Conservation (phyloP, 2,329 filamentous ascomycete species). For the Trichoderma koningii region DNA sequence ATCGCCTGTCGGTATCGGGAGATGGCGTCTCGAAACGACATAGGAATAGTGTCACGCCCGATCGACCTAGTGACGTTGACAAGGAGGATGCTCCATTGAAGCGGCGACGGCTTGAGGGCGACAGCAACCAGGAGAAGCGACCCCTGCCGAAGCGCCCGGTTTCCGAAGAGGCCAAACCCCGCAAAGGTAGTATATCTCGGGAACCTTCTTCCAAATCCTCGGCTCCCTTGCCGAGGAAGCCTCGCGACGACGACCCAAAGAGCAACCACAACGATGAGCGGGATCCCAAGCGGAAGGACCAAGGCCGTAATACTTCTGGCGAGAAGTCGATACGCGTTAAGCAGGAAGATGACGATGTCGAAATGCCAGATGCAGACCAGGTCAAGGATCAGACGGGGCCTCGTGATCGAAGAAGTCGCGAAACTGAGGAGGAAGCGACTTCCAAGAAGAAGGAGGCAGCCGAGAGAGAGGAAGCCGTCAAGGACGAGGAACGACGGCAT, state of each 20-base stretch:
- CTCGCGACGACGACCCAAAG: slow-evolving; percentile 46
- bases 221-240: slow-evolving; percentile 41
- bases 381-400: slow-evolving; percentile 36
- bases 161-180: slow-evolving; percentile 51
- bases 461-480: slow-evolving; percentile 41
- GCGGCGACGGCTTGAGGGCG: slow-evolving; percentile 58
- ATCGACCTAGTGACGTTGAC: slow-evolving; percentile 52
- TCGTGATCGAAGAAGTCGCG: slow-evolving; percentile 42
- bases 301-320: slow-evolving; percentile 43
- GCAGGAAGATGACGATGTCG: slow-evolving; percentile 57
- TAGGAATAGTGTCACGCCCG: slow-evolving; percentile 61
- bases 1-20: slow-evolving; percentile 52
- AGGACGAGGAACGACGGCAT: slow-evolving; percentile 38
- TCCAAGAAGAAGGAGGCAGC: slow-evolving; percentile 38
- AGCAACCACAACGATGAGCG: slow-evolving; percentile 42
- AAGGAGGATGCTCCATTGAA: slow-evolving; percentile 60
- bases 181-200: slow-evolving; percentile 47
- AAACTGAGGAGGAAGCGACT: slow-evolving; percentile 39
- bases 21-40: slow-evolving; percentile 60
- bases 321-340: slow-evolving; percentile 60
- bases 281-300: slow-evolving; percentile 47
- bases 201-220: slow-evolving; percentile 43
- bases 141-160: slow-evolving; percentile 41
- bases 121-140: slow-evolving; percentile 51
- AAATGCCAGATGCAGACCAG: slow-evolving; percentile 54